These are phyloP conservation scores for Chalciporus sphaerocephalus DNA, from an alignment of 768 basidiomycete genomes.

Conservation along the genomic window DNA sequence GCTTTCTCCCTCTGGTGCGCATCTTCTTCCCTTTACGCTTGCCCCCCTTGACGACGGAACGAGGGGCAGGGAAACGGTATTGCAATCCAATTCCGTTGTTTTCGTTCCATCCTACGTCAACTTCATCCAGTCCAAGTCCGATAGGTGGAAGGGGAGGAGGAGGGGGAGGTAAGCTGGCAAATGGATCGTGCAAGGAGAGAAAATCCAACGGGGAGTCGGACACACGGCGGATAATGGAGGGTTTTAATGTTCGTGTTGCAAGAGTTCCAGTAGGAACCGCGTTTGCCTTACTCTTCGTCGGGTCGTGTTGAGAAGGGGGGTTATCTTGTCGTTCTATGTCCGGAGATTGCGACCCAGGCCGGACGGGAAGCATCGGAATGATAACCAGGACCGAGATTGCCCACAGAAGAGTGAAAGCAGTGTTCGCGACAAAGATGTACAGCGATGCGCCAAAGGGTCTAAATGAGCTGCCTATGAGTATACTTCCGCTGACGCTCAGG, in stretches of 20 bases:
- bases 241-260: constrained; percentile 11
- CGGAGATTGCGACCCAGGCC: constrained; percentile 3
- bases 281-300: not conserved
- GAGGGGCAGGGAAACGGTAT: constrained; percentile 33
- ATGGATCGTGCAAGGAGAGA: constrained; percentile 32
- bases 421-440: constrained; percentile 18
- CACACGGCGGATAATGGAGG: constrained; percentile 18
- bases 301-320: not conserved
- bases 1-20: constrained; percentile 16
- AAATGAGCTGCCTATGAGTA: constrained; percentile 3
- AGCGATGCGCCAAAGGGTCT: not conserved
- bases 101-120: constrained; percentile 25
- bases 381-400: constrained; percentile 14
- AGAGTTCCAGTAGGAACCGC: constrained; percentile 2
- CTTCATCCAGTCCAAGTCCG: constrained; percentile 26
- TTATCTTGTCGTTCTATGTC: constrained; percentile 4
- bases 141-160: constrained; percentile 29
- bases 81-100: constrained; percentile 24
- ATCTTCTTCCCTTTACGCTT: constrained; percentile 16
- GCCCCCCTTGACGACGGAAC: constrained; percentile 25
- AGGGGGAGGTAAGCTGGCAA: constrained; percentile 31
- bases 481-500: constrained; percentile 15
- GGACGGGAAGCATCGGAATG: constrained; percentile 21
- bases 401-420: constrained; percentile 24
- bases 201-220: constrained; percentile 31